Evolutionary conservation across 768 basidiomycete species (phyloP), one percentile per base, ranked within the genome.

Genomic region (Ephemerocybe angulata): DNA sequence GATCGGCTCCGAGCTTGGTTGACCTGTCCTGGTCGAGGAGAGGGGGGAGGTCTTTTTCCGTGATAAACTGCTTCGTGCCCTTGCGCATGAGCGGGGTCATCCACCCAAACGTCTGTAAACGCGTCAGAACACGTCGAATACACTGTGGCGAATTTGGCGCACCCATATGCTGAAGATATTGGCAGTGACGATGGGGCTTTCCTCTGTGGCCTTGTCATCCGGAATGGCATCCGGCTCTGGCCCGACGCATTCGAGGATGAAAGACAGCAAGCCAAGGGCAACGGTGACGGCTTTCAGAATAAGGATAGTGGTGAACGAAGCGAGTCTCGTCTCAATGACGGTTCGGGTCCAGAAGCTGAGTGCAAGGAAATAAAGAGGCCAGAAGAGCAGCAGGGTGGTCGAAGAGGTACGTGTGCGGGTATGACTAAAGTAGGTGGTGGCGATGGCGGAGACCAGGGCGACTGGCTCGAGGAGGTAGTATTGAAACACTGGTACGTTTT

Each of bases 21-120:
- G 92, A 85, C 60, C 87, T 83, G 62, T 97, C 91, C 8, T 70
- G 63, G 0, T 84, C 72, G 24, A 83, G 72, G 24, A 97, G 74
- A 0, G 84, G 78, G 40, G 93, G 93, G 22, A 98, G 79, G 63
- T 98, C 96, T 27, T 87, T 80, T 66, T 96, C 93, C 1, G 87
- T 88, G 54, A 98, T 85, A 65, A 80, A 84, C 51, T 81, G 70
- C 4, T 70, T 66, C 0, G 79, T 77, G 28, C 89, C 89, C 63
- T 85, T 86, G 60, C 73, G 77, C 83, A 94, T 80, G 17, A 93
- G 78, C 0, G 80, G 80, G 1, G 90, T 91, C 76, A 98, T 81
- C 93, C 93, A 98, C 0, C 76, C 71, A 65, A 98, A 98, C 1
- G 84, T 86, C 81, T 81, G 29, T 10, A 51, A 22, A 50, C 41